Percentiles rank a stretch among this genome's conserved stretches.
These are phyloP conservation scores for Boletus barrowsii DNA, from an alignment of 768 basidiomycete species.

Conservation along the genomic window DNA sequence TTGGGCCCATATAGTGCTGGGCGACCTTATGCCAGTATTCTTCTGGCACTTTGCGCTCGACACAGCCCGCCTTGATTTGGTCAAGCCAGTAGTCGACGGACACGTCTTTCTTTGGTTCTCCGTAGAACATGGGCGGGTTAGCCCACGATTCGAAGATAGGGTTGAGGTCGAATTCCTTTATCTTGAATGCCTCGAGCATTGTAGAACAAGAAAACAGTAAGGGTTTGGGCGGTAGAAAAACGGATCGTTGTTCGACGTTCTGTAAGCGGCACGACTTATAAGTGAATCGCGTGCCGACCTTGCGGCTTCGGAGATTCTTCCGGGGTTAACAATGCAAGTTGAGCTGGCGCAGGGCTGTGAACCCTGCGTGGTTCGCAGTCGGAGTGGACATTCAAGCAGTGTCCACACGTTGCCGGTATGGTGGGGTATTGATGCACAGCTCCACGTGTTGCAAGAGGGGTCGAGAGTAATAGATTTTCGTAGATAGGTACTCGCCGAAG, in stretches of 20 bases:
- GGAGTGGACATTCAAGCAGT: not conserved
- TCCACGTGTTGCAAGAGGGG: slow-evolving; percentile 16
- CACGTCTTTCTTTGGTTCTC: slow-evolving; percentile 65
- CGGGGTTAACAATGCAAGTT: slow-evolving; percentile 26
- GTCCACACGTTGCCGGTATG: slow-evolving; percentile 14
- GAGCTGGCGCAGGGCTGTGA: slow-evolving; percentile 10
- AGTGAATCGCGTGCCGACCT: slow-evolving; percentile 27
- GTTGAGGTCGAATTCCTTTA: slow-evolving; percentile 73
- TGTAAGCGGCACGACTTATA: slow-evolving; percentile 24
- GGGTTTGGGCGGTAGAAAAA: slow-evolving; percentile 11
- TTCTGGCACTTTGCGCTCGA: slow-evolving; percentile 67
- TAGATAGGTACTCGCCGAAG: slow-evolving; percentile 6
- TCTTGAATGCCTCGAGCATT: slow-evolving; percentile 76
- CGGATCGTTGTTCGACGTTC: slow-evolving; percentile 12
- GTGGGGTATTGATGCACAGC: slow-evolving; percentile 13
- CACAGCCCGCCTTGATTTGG: slow-evolving; percentile 68
- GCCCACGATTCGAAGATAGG: slow-evolving; percentile 65
- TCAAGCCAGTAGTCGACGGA: slow-evolving; percentile 73
- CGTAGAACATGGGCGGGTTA: slow-evolving; percentile 63
- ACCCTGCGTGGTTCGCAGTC: slow-evolving; percentile 11
- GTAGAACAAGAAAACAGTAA: not conserved
- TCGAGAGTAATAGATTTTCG: not conserved
- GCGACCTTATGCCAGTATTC: slow-evolving; percentile 83
- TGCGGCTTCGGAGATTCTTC: slow-evolving; percentile 21
- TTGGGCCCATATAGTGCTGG: slow-evolving; percentile 70